Base-by-base conservation (phyloP, 1,284 basidiomycete species). In the Albatrellus sp. region DNA sequence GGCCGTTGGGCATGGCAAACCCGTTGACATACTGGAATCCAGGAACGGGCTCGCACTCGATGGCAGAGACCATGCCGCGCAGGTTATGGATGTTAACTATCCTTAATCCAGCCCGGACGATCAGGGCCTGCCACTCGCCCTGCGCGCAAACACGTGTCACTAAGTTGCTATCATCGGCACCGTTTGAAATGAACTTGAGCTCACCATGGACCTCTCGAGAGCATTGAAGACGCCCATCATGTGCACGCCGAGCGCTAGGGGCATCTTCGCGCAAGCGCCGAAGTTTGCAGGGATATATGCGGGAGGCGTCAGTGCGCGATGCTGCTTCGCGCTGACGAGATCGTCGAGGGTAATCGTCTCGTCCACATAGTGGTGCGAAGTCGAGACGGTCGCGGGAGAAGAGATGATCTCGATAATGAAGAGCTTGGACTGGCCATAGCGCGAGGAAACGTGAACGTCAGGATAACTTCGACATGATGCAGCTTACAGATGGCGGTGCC, bases 211-310 rank as follows among this genome's bases (percentile, higher is more conserved):
- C 14, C 49, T 44, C 37, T 50, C 49, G 16, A 43, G 49, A 5
- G 47, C 49, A 14, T 50, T 50, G 32, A 50, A 46, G 14, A 48
- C 42, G n/a, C 44, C 47, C 44, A 50, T 48, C 49, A 50, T 50
- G 35, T 50, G 49, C 6, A 50, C 42, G 29, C 47, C 47, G 5
- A 50, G 40, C 7, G 44, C 47, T 0, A 50, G 42, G 1, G 46
- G 44, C 44, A 46, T 48, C 42, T 46, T 50, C 28, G 46, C 35
- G n/a, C 19, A 28, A 1, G 37, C 40, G 16, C 49, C 49, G 32
- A 48, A 50, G 45, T 48, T 50, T 11, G 31, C 28, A 11, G 49
- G 49, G 24, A 50, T 45, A 36, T 33, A 46, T 11, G 43, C 44
- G 20, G 49, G 49, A 16, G 47, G 36, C 8, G 44, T 44, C 7